Evolutionary conservation across 75 land plant species (phyloP), one percentile per base, ranked within the genome.

Genomic region (Picea sitchensis): DNA sequence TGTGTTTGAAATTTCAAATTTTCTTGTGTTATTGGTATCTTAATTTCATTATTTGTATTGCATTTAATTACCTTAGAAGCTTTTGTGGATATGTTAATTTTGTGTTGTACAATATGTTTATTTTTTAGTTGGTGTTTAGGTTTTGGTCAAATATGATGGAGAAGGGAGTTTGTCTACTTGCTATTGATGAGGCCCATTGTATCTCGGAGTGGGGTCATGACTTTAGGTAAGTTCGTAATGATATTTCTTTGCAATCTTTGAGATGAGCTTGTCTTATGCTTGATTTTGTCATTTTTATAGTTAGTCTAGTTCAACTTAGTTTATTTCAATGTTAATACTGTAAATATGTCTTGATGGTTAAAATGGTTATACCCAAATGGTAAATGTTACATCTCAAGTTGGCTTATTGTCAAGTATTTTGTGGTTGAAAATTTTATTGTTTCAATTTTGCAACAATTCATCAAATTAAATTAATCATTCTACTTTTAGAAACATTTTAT

Each of bases 161-260:
- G 38, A 85, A 75, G 38, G 96, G 96, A 14, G 83, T 94, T 59
- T 90, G 85, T 73, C 80, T 92, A 34, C 72, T 94, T 77, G 96
- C 96, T 67, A 89, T 94, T 63, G 96, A 94, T 84, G 96, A 94
- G 73, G 96, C 94, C 71, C 96, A 94, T 79, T 94, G 96, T 81
- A 92, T 94, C 57, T 94, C 96, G 73, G 94, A 94, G 74, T 94
- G 96, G 96, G 96, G 96, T 26, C 96, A 94, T 82, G 92, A 90
- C 82, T 94, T 94, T 84, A 94, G 96, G 94, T 94, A 38, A 13
- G 85, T 32, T 73, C 1, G 75, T 20, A 38, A 73, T 7, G 32
- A n/a, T 15, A 60, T 14, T 21, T 57, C 57, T 75, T 75, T 6
- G 30, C 77, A 12, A 58, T 58, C 68, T 20, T 17, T 20, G 60